These are phyloP conservation scores for Cladosporium sp. DNA, from an alignment of 2,329 filamentous ascomycete genomes.

Conservation along the genomic window DNA sequence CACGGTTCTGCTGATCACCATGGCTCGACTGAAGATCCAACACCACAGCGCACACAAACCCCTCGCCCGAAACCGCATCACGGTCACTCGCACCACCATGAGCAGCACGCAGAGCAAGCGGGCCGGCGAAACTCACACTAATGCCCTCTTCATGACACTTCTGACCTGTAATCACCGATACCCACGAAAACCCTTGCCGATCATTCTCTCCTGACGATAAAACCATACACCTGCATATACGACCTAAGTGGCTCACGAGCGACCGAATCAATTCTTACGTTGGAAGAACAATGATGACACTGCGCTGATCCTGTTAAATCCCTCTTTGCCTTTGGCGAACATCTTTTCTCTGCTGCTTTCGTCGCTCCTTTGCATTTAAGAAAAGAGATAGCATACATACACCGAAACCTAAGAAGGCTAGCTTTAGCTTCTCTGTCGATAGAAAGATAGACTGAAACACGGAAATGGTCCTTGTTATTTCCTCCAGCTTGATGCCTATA, in stretches of 20 bases:
- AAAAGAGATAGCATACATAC: not conserved
- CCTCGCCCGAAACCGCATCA: not conserved
- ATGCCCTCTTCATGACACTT: not conserved
- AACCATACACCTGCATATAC: not conserved
- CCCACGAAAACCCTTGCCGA: not conserved
- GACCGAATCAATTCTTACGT: not conserved
- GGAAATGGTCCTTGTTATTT: no score
- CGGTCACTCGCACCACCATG: not conserved
- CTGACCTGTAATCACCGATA: not conserved
- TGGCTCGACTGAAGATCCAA: not conserved
- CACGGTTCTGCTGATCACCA: not conserved
- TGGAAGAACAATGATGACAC: no score
- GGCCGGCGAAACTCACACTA: not conserved
- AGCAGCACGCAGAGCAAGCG: not conserved
- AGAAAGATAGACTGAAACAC: not conserved
- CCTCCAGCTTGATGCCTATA: no score
- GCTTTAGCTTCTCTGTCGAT: not conserved
- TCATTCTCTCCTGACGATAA: not conserved
- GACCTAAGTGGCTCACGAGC: not conserved
- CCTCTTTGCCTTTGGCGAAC: not conserved
- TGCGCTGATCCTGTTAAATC: not conserved
- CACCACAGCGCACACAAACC: not conserved
- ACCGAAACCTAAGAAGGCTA: not conserved
- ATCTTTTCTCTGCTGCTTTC: not conserved
- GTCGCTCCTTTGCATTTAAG: not conserved